phyloP scores from a whole-genome alignment of 768 basidiomycete genomes.

The Royoungia palumana region DNA sequence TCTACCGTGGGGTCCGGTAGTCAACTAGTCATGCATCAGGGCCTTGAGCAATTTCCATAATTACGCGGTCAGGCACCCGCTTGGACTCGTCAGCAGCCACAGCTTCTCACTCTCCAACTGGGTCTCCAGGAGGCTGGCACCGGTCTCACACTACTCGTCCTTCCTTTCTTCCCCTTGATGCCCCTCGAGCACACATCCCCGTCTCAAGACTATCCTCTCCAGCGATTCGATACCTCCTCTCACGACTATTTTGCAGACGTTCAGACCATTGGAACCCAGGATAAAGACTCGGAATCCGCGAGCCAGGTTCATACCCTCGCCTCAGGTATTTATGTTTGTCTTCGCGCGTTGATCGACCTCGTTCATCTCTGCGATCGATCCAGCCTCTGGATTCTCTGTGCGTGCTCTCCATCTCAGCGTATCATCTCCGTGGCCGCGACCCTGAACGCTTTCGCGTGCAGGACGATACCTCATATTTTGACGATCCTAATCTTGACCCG shows the following conservation, averaged over 20 bases:
- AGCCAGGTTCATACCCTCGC: slow-evolving; percentile 11
- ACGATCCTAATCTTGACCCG: slow-evolving; percentile 29
- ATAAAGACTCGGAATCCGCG: slow-evolving; percentile 22
- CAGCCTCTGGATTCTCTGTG: slow-evolving; percentile 21
- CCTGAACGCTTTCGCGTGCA: not conserved
- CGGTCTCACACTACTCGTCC: slow-evolving; percentile 3
- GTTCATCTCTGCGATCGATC: not conserved
- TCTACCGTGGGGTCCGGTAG: too few species aligned
- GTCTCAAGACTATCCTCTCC: slow-evolving; percentile 17
- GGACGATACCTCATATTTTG: slow-evolving; percentile 7
- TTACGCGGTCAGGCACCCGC: slow-evolving; percentile 18
- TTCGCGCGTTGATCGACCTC: not conserved
- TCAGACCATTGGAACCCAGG: slow-evolving; percentile 15
- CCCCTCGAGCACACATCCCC: slow-evolving; percentile 11
- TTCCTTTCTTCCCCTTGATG: slow-evolving; percentile 15
- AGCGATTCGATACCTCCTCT: slow-evolving; percentile 4
- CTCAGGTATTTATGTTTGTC: slow-evolving; percentile 19
- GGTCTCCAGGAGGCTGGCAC: slow-evolving; percentile 5
- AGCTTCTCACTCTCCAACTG: slow-evolving; percentile 14
- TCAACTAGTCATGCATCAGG: too few species aligned
- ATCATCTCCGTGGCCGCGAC: not conserved
- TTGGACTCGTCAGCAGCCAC: not conserved
- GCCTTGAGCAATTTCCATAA: slow-evolving; percentile 13
- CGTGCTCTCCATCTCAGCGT: not conserved
- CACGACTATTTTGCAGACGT: slow-evolving; percentile 10